Base-by-base conservation (phyloP, 768 basidiomycete genomes). In the Amanita inopinata region DNA sequence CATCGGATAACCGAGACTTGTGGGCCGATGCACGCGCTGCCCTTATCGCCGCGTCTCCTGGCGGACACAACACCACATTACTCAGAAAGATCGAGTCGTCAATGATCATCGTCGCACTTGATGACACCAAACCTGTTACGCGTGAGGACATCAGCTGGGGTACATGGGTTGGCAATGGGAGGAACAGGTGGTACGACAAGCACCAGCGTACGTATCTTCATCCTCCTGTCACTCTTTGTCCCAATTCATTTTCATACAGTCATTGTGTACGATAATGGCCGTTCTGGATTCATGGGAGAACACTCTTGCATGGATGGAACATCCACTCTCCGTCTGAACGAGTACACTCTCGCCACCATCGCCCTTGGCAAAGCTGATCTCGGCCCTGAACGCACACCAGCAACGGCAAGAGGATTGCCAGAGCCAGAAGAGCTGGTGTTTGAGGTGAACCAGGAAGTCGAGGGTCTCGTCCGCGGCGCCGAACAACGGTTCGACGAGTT, bases 181-280 rank as follows among this genome's bases (percentile, higher is more conserved):
- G 79, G 38, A 96, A 94, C 59, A 69, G 94, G 46, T 99, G 85
- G 71, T 97, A 82, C 56, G 96, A 98, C 69, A 99, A 99, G 62
- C 94, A 98, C 56, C 88, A 98, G 56, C 54, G 89, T 91, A 57
- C 24, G 83, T 69, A 3, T 31, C n/a, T 32, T 12, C 19, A 2
- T 40, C 20, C 33, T 22, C 14, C n/a, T 12, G 33, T 12, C 11
- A 18, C 23, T 33, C 31, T 4, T 17, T 15, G 2, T 11, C 14
- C 23, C 18, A 44, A 17, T 30, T 17, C 9, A 22, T 40, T 41
- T 18, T 40, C 40, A n/a, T 20, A 9, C 56, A 92, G 90, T 97
- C 41, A 78, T 99, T 53, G 88, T 99, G 5, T 94, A 88, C 56
- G 89, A 91, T 46, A 91, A 92, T 52, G 96, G 91, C 34, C 87